Percentiles rank a stretch among this genome's conserved stretches.
These are phyloP conservation scores for Amphibolis antarctica DNA, from an alignment of 106 monocot species.

Conservation along the genomic window DNA sequence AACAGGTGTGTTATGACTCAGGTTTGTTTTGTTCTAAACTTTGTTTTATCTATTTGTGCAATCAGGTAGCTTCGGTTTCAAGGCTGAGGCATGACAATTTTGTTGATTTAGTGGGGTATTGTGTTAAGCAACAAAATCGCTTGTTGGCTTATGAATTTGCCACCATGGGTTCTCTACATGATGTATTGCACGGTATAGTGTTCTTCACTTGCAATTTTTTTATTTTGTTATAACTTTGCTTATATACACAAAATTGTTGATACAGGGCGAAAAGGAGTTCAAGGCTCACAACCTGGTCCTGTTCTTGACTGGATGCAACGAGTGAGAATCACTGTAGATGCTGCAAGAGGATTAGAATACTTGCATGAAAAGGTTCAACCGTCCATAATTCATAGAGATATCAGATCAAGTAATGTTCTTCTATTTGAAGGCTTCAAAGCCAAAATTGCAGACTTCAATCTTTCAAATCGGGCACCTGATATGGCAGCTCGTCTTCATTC, in stretches of 20 bases:
- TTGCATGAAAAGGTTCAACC: slow-evolving; percentile 92
- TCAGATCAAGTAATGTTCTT: slow-evolving; percentile 90
- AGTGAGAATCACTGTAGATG: slow-evolving; percentile 86
- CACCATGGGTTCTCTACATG: slow-evolving; percentile 89
- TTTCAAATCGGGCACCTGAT: slow-evolving; percentile 87
- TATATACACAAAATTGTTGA: not conserved
- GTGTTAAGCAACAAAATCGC: slow-evolving; percentile 48
- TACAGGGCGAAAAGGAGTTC: slow-evolving; percentile 89
- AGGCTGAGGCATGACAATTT: slow-evolving; percentile 78
- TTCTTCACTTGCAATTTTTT: not conserved
- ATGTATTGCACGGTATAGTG: slow-evolving; percentile 71
- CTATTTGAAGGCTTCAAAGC: slow-evolving; percentile 82
- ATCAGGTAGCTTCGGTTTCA: slow-evolving; percentile 58
- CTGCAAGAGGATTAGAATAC: slow-evolving; percentile 85
- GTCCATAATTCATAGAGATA: slow-evolving; percentile 74
- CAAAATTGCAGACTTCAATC: slow-evolving; percentile 93
- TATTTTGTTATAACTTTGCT: not conserved
- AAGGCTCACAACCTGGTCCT: slow-evolving; percentile 89
- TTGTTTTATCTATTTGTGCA: too few relatives aligned
- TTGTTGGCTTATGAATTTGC: slow-evolving; percentile 79
- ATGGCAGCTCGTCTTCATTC: slow-evolving; percentile 97
- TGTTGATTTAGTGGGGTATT: slow-evolving; percentile 70
- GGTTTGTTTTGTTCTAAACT: too few relatives aligned
- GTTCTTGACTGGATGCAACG: slow-evolving; percentile 77
- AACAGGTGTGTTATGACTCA: too few relatives aligned